Percentiles rank a stretch among this genome's conserved stretches.
Conservation (phyloP, 2,329 filamentous ascomycete species). For the Paraconiothyrium brasiliense region DNA sequence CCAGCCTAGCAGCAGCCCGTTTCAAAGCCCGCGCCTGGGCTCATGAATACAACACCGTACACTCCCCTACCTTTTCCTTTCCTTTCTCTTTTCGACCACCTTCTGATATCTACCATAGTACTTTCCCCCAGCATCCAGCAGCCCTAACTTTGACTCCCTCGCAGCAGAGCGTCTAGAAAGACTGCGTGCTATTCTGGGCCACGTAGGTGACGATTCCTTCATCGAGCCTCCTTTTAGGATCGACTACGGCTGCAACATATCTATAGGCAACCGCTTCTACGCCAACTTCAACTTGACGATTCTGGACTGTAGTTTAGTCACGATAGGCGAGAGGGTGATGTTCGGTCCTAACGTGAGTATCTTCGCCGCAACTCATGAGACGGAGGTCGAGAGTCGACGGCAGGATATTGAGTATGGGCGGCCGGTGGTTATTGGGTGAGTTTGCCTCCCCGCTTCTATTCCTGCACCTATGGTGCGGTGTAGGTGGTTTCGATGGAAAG, state of each 20-base stretch:
- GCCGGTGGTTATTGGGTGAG: conserved; percentile 45
- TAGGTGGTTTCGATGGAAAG: background rate
- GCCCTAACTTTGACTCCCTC: conserved; percentile 37
- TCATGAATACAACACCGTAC: conserved; percentile 63
- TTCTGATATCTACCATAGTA: conserved; percentile 42
- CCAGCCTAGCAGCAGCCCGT: conserved; percentile 61
- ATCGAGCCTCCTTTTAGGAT: conserved; percentile 70
- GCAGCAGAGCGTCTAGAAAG: conserved; percentile 34
- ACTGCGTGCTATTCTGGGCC: conserved; percentile 44
- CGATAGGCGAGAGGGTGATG: conserved; percentile 62
- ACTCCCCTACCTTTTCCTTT: background rate
- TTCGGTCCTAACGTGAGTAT: conserved; percentile 64
- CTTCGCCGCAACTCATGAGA: conserved; percentile 63
- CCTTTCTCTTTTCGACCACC: too few species aligned
- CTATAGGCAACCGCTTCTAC: conserved; percentile 70
- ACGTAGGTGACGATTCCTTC: conserved; percentile 49
- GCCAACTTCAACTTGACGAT: conserved; percentile 65
- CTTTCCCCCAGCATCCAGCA: conserved; percentile 33
- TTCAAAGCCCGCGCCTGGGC: conserved; percentile 65
- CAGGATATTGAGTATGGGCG: conserved; percentile 61
- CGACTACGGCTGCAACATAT: conserved; percentile 74
- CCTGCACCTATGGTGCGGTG: background rate
- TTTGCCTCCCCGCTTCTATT: background rate
- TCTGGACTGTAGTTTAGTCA: conserved; percentile 62
- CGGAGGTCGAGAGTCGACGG: conserved; percentile 58